Base-by-base conservation (phyloP, 352 stramenopile genomes). In the Globisporangium uncinulatum region DNA sequence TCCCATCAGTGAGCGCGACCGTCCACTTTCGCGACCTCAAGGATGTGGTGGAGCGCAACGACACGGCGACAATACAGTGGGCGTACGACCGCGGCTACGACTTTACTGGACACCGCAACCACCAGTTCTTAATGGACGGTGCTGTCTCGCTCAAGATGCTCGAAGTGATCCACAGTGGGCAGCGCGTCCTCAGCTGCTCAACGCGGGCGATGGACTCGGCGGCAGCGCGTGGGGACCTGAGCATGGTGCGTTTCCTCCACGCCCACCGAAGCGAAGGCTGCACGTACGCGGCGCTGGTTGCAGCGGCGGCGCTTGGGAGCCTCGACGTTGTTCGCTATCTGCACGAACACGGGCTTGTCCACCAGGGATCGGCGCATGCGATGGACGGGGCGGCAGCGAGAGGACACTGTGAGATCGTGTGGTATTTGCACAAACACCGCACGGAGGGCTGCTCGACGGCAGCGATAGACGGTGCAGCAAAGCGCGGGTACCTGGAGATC, bases 341-440 rank as follows among this genome's bases (percentile, higher is more conserved):
- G 20, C 37, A 48, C 13, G 51, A 39, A 6, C 21, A 48, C 24
- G 39, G 39, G 39, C 39, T 44, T 11, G 39, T 44, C 17, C 39
- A 9, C 20, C 4, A 34, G 3, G 24, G 24, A 29, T 4, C 24
- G 24, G 24, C 24, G 24, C 24, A 29, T 29, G 55, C 55, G 13
- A 54, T 61, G 44, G 34, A 55, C 20, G 13, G 39, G 11, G 55
- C 55, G 9, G 46, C 46, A 15, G 37, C 20, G 34, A 50, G 49
- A 20, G 55, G 45, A 4, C 36, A 48, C 10, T 21, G 48, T 6
- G 55, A 41, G 19, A 20, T 61, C 6, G 55, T 55, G 4, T 7
- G 6, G 6, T 61, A 50, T 7, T 36, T 61, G 6, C 44, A 55
- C 34, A n/a, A 46, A 17, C 24, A 62, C 3, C 56, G 56, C 7